Conservation (phyloP, 129 eudicot species). For the Helichrysum umbraculigerum region DNA sequence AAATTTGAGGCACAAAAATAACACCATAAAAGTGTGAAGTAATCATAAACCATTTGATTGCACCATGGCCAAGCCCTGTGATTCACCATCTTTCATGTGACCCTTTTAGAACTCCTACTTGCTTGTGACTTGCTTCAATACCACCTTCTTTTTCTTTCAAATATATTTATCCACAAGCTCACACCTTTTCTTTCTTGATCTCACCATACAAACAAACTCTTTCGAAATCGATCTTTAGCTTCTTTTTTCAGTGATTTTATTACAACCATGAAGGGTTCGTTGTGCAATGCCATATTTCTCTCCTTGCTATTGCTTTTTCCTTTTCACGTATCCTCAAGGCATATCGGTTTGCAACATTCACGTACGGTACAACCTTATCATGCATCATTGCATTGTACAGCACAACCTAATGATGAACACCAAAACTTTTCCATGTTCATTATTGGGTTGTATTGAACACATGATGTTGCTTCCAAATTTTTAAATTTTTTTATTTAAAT, state of each 20-base stretch:
- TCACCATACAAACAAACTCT: slow-evolving; percentile 19
- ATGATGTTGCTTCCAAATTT: not conserved
- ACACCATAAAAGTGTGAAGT: slow-evolving; percentile 46
- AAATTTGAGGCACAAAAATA: slow-evolving; percentile 22
- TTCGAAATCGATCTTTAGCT: not conserved
- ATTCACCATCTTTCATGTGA: slow-evolving; percentile 70
- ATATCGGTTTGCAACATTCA: slow-evolving; percentile 40
- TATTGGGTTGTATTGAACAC: slow-evolving; percentile 2
- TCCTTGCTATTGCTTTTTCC: slow-evolving; percentile 47
- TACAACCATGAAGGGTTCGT: slow-evolving; percentile 35
- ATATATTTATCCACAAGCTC: slow-evolving; percentile 15
- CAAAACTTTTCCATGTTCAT: not conserved
- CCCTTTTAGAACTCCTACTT: slow-evolving; percentile 40
- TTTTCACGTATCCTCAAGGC: slow-evolving; percentile 52
- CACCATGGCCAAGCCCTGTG: slow-evolving; percentile 50
- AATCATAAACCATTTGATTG: slow-evolving; percentile 23
- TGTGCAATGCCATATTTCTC: slow-evolving; percentile 24
- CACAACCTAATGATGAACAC: slow-evolving; percentile 6
- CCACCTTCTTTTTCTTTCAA: slow-evolving; percentile 35
- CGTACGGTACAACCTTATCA: slow-evolving; percentile 33
- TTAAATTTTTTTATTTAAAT: not conserved
- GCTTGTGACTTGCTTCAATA: slow-evolving; percentile 95
- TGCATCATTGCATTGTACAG: not conserved
- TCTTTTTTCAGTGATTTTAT: not conserved
- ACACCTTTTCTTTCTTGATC: slow-evolving; percentile 13